Percentiles rank a stretch among this genome's conserved stretches.
Conservation (phyloP, 371 early-diverging fungal species). For the Cokeromyces recurvatus region DNA sequence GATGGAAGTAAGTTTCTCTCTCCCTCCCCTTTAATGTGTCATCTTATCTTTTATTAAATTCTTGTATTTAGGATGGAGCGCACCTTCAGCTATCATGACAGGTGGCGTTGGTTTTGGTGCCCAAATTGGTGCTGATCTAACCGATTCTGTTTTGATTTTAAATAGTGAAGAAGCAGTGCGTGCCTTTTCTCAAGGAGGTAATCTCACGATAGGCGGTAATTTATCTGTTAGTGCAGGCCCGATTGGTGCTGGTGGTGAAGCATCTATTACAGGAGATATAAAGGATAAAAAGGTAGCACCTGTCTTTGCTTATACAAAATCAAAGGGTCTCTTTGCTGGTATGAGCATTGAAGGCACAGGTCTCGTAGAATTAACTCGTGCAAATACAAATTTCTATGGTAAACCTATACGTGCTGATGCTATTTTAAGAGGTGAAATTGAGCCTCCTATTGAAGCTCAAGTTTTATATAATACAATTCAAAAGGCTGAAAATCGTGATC, state of each 20-base stretch:
- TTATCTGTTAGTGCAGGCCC: slow-evolving; percentile 74
- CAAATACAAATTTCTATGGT: slow-evolving; percentile 51
- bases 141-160: slow-evolving; percentile 73
- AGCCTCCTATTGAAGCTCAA: slow-evolving; percentile 23
- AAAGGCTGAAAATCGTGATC: slow-evolving; percentile 38
- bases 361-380: slow-evolving; percentile 50
- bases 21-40: no score
- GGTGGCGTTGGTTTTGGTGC: slow-evolving; percentile 73
- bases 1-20: slow-evolving; percentile 23
- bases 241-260: slow-evolving; percentile 76
- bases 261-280: slow-evolving; percentile 54
- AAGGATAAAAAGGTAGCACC: slow-evolving; percentile 39
- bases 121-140: slow-evolving; percentile 79
- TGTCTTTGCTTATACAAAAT: slow-evolving; percentile 64
- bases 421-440: slow-evolving; percentile 31
- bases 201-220: slow-evolving; percentile 70
- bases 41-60: background rate
- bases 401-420: slow-evolving; percentile 46
- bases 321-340: slow-evolving; percentile 77
- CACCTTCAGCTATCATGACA: slow-evolving; percentile 53
- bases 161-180: slow-evolving; percentile 78
- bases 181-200: slow-evolving; percentile 72
- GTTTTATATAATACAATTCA: slow-evolving; percentile 36
- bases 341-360: slow-evolving; percentile 55
- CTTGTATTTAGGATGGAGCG: slow-evolving; percentile 41